Base-by-base conservation (phyloP, 495 filamentous ascomycete species). In the Bathelium albidoporum region DNA sequence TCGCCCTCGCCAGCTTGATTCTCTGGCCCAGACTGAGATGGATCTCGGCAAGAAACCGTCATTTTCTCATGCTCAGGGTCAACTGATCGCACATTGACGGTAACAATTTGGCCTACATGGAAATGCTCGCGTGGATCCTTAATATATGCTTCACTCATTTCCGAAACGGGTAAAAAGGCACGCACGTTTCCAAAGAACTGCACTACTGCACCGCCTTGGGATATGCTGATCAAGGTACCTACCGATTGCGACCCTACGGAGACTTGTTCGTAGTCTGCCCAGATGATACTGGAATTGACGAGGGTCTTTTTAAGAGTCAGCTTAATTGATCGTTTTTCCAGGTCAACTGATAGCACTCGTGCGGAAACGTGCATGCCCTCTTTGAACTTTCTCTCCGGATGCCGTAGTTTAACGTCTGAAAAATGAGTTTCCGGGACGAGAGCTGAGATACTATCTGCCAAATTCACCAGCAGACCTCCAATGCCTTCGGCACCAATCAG, bases 81-180 rank as follows among this genome's bases (percentile, higher is more conserved):
- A 39, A 97, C 85, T 65, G 86, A 88, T 45, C 94, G 67, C 24
- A 94, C 85, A 67, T 89, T 86, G 34, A 96, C 88, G 73, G 83
- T 95, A 65, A 98, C 87, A 20, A 94, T 91, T 71, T 98, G 94
- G 1, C 95, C 94, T 9, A 83, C 75, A 34, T 87, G 83, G 76
- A 98, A 98, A 72, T 98, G 92, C 69, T 94, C 83, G 49, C 81
- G 83, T 7, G 92, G 90, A 70, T 96, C 88, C 68, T 88, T 82
- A 67, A 98, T 96, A 73, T 86, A 97, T 16, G 91, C 89, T 71
- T 97, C 95, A 72, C 92, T 96, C 95, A 98, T 97, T 71, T 98
- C 93, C 2, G 89, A 88, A 1, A 95, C 85, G 1, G 94, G 93
- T 62, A 98, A 81, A 75, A 93, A 97, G 12, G 85, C 95, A 58